These are phyloP conservation scores for Pythium periplocum DNA, from an alignment of 352 stramenopile genomes.

Conservation along the genomic window DNA sequence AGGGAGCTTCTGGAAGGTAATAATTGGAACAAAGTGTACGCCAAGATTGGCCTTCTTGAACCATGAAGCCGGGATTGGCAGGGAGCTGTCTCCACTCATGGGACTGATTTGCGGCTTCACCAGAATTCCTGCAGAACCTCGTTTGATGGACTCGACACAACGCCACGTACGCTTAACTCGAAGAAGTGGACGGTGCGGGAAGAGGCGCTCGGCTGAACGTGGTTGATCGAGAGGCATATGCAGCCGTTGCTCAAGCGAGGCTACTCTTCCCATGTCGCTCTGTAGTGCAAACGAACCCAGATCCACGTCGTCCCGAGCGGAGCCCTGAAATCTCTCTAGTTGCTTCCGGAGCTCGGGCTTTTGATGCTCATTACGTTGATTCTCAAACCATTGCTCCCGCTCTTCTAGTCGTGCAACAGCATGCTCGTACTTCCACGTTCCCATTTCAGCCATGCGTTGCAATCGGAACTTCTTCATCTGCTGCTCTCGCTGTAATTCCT, in stretches of 20 bases:
- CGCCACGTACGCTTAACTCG: slow-evolving; percentile 82
- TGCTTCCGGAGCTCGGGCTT: slow-evolving; percentile 53
- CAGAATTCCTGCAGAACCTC: slow-evolving; percentile 72
- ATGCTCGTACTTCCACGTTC: slow-evolving; percentile 69
- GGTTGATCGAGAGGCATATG: slow-evolving; percentile 62
- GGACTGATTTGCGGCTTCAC: slow-evolving; percentile 90
- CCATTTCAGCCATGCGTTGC: slow-evolving; percentile 67
- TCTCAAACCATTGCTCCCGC: slow-evolving; percentile 50
- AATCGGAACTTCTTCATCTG: slow-evolving; percentile 78
- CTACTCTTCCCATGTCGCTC: slow-evolving; percentile 42
- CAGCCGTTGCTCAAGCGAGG: slow-evolving; percentile 56
- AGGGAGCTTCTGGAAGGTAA: slow-evolving; percentile 67
- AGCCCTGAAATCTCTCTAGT: slow-evolving; percentile 21
- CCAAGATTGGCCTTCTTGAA: slow-evolving; percentile 85
- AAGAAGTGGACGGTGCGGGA: slow-evolving; percentile 59
- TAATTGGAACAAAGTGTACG: slow-evolving; percentile 66
- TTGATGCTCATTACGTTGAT: slow-evolving; percentile 51
- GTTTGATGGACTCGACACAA: slow-evolving; percentile 79
- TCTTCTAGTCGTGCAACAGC: slow-evolving; percentile 42
- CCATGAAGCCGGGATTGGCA: slow-evolving; percentile 71
- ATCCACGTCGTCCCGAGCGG: slow-evolving; percentile 11
- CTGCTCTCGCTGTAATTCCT: slow-evolving; percentile 75
- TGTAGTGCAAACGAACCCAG: slow-evolving; percentile 23
- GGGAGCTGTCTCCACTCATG: slow-evolving; percentile 84
- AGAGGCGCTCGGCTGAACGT: slow-evolving; percentile 37